These are phyloP conservation scores for Ceratocystis cacaofunesta DNA, from an alignment of 2,329 filamentous ascomycete genomes.

Conservation along the genomic window DNA sequence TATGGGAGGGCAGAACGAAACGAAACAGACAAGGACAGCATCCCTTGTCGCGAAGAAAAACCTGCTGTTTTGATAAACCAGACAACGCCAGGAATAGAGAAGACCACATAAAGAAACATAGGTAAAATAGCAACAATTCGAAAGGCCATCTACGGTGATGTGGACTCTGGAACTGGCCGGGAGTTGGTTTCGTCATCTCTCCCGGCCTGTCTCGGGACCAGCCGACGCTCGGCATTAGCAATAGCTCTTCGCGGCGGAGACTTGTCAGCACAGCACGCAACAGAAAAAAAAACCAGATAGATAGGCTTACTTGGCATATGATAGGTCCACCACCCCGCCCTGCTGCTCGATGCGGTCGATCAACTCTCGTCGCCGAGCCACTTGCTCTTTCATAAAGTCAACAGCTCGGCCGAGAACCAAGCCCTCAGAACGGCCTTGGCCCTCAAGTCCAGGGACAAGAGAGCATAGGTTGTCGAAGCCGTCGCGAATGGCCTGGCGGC, in stretches of 20 bases:
- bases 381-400: conserved; percentile 46
- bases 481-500: conserved; percentile 53
- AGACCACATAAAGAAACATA: background rate
- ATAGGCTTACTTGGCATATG: conserved; percentile 13
- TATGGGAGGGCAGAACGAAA: background rate
- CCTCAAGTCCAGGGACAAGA: conserved; percentile 67
- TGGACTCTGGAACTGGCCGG: background rate
- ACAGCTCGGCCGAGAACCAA: conserved; percentile 62
- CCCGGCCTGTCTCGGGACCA: conserved; percentile 3
- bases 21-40: background rate
- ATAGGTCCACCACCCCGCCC: conserved; percentile 38
- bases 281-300: background rate
- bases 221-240: conserved; percentile 9
- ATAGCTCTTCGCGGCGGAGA: conserved; percentile 5
- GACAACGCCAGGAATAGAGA: conserved; percentile 5
- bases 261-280: background rate
- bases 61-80: background rate
- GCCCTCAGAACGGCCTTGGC: conserved; percentile 72
- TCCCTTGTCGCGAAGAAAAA: background rate
- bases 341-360: conserved; percentile 43
- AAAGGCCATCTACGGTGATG: background rate
- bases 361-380: conserved; percentile 43
- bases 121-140: background rate
- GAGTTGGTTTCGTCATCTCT: background rate
- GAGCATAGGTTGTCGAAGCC: conserved; percentile 70